Conservation (phyloP, 768 basidiomycete genomes). For the Tricholomella constricta region DNA sequence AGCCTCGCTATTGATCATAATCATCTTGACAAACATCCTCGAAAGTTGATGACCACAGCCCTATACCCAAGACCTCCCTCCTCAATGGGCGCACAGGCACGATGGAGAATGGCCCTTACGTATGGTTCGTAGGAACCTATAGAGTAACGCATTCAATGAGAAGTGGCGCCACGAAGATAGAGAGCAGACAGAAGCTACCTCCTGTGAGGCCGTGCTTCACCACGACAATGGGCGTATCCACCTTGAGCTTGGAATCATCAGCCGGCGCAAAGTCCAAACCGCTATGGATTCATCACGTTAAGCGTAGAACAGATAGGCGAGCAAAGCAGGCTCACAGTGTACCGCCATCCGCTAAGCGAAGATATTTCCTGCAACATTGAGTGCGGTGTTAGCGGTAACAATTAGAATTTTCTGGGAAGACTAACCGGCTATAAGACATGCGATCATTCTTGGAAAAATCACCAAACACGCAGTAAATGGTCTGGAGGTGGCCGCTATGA, state of each 20-base stretch:
- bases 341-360: conserved; percentile 61
- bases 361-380: conserved; percentile 37
- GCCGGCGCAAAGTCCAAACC: conserved; percentile 68
- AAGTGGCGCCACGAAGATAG: neutral
- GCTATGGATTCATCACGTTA: conserved; percentile 31
- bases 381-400: neutral
- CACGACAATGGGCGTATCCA: conserved; percentile 55
- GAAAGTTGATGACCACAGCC: conserved; percentile 88
- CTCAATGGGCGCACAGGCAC: conserved; percentile 65
- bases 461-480: conserved; percentile 58
- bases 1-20: conserved; percentile 3
- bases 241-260: conserved; percentile 35
- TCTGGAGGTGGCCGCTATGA: conserved; percentile 63
- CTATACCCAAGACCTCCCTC: conserved; percentile 91
- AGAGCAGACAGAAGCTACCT: conserved; percentile 29
- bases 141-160: conserved; percentile 5
- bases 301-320: neutral
- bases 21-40: conserved; percentile 69
- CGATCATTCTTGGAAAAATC: conserved; percentile 60
- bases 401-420: neutral
- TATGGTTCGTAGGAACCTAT: conserved; percentile 89
- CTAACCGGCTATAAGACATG: conserved; percentile 58
- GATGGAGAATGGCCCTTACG: conserved; percentile 78
- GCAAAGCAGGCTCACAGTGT: conserved; percentile 50
- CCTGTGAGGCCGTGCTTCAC: conserved; percentile 60